These are phyloP conservation scores for Kodamaea suecica DNA, from an alignment of 1,139 yeast species.

Conservation along the genomic window DNA sequence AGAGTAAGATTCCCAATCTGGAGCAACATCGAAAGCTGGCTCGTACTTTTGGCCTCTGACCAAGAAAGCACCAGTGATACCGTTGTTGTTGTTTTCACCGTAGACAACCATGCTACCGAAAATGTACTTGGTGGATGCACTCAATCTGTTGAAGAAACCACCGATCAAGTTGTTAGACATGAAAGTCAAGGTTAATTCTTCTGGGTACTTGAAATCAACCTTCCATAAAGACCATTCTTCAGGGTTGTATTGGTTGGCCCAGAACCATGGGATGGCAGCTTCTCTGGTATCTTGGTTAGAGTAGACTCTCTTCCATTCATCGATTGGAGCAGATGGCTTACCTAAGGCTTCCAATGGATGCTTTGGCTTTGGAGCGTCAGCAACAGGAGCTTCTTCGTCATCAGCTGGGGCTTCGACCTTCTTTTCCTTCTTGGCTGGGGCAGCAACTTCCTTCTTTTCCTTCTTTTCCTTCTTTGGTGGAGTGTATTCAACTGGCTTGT, in stretches of 20 bases:
- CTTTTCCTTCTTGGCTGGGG: conserved; percentile 25
- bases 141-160: conserved; percentile 96
- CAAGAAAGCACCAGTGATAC: conserved; percentile 92
- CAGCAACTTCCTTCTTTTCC: conserved; percentile 37
- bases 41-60: conserved; percentile 89
- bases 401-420: conserved; percentile 33
- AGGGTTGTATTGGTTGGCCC: conserved; percentile 85
- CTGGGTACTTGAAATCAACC: conserved; percentile 97
- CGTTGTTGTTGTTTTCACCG: conserved; percentile 98
- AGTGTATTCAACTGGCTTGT: conserved; percentile 62
- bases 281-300: conserved; percentile 97
- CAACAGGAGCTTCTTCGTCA: conserved; percentile 30
- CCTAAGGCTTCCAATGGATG: conserved; percentile 91
- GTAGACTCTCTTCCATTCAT: conserved; percentile 96
- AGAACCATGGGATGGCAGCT: conserved; percentile 96
- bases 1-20: conserved; percentile 85
- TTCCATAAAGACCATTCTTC: conserved; percentile 94
- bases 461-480: conserved; percentile 85
- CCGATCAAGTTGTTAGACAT: conserved; percentile 99
- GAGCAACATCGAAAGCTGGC: conserved; percentile 98
- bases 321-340: conserved; percentile 67
- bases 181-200: conserved; percentile 93
- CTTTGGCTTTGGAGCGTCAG: conserved; percentile 64
- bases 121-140: conserved; percentile 89
- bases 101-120: conserved; percentile 92